Evolutionary conservation across 2,329 filamentous ascomycete species (phyloP), one percentile per base, ranked within the genome.

Genomic region (Claviceps sp.): DNA sequence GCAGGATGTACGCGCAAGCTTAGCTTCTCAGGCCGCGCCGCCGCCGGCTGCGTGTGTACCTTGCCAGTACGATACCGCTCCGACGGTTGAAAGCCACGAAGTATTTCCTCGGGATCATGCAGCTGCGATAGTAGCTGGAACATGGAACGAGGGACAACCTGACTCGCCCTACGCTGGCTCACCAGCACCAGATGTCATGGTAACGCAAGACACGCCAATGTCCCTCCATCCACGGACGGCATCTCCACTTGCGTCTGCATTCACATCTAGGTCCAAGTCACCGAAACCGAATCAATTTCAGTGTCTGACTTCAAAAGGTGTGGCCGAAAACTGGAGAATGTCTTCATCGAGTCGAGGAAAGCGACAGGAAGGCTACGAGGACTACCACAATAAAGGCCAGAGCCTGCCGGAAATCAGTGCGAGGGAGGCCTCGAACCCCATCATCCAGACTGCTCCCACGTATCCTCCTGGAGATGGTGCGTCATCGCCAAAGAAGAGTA

Each of bases 131-230:
- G 57, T 78, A 53, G 75, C 70, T 16, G 76, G 75, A 4, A 80
- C 75, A 6, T 82, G 77, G 77, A 82, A 82, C 52, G 77, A 83
- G 60, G 80, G 78, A 2, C 80, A 83, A 55, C 75, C 77, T 0
- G 76, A 81, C 55, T 82, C 79, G 5, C 79, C 78, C 2, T 64
- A 59, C 42, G n/a, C 52, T 11, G 60, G 61, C 37, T 66, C 65
- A 16, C 62, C 63, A 5, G 55, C 48, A 5, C 51, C 58, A 10
- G 63, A 64, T 5, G 16, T 52, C 5, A 43, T 52, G 8, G 47
- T 24, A 30, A 22, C 51, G 17, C 53, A 58, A 24, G 60, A 65
- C 5, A 46, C 54, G 7, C 42, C 56, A 22, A 19, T 57, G n/a
- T 54, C 54, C 16, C 17, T 54, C 11, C 34, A 8, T 34, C 11